Evolutionary conservation across 805 yeast genomes (phyloP), one percentile per base, ranked within the genome.

Genomic region (Pichia californica): DNA sequence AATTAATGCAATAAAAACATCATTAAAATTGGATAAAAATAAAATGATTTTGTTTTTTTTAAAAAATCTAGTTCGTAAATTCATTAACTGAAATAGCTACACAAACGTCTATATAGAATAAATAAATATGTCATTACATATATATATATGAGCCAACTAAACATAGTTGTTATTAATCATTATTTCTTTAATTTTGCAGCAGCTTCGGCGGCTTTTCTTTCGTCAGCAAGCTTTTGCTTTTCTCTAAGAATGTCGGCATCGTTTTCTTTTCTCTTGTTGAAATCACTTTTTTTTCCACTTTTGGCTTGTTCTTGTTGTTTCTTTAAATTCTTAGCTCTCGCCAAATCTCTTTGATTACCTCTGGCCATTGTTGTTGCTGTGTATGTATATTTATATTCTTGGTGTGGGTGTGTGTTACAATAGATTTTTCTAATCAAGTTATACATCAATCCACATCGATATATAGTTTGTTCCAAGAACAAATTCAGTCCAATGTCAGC

Each of bases 341-440:
- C 97, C 55, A 85, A 74, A 32, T 91, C 99, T 64, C 99, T 77
- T 67, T 93, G 98, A 64, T 91, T 93, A 27, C 99, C 99, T 70
- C 99, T 77, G 41, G 96, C 82, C 97, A 91, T 89, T 28, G 34
- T 30, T 38, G 36, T 21, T 14, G n/a, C 5, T 18, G 26, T 21
- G 15, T 31, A n/a, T 37, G 13, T 28, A 14, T 19, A 7, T 19
- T 35, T 30, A 32, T n/a, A n/a, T n/a, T n/a, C n/a, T n/a, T n/a
- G n/a, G n/a, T n/a, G n/a, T n/a, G n/a, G n/a, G n/a, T n/a, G n/a
- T 29, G 26, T 18, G 16, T 31, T 19, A 26, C 34, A n/a, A n/a
- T n/a, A n/a, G n/a, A n/a, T n/a, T n/a, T n/a, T n/a, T n/a, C n/a
- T n/a, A n/a, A n/a, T n/a, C n/a, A n/a, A n/a, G n/a, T n/a, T n/a